Conservation (phyloP, 208 protist genomes). For the Wallacemonas sp. region DNA sequence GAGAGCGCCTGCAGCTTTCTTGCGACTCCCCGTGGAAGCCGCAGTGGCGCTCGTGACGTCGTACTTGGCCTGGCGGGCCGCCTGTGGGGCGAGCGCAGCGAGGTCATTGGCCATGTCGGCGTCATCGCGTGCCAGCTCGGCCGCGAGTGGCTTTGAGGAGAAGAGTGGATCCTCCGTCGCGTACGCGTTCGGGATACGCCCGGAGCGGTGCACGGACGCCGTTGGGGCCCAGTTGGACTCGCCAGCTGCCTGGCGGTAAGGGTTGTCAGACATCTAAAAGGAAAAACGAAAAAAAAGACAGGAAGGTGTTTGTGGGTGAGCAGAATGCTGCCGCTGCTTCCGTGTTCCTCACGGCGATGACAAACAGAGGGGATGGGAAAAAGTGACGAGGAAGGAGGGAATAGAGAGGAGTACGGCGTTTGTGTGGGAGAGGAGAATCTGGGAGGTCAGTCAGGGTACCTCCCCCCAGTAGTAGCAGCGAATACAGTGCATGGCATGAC, state of each 20-base stretch:
- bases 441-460: too few species aligned
- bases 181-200: constrained; percentile 4
- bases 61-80: constrained; percentile 7
- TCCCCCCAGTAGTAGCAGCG: too few species aligned
- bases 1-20: neutral
- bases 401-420: too few species aligned
- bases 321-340: too few species aligned
- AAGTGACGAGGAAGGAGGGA: too few species aligned
- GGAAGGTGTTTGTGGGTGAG: too few species aligned
- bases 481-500: too few species aligned
- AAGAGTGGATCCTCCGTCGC: neutral
- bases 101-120: constrained; percentile 62
- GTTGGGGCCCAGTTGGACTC: neutral
- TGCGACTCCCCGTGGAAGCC: neutral
- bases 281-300: constrained; percentile 12
- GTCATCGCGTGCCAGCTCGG: constrained; percentile 68
- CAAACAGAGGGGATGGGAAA: too few species aligned
- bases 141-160: constrained; percentile 48
- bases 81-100: constrained; percentile 31
- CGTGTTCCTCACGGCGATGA: too few species aligned
- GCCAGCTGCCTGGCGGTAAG: neutral
- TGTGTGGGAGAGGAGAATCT: too few species aligned
- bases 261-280: constrained; percentile 11
- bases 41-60: neutral
- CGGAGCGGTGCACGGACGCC: constrained; percentile 21